A percentile compares a stretch with the other conserved stretches of the same genome.
Conservation (phyloP, 495 filamentous ascomycete species). For the Barbatosphaeria neglecta region DNA sequence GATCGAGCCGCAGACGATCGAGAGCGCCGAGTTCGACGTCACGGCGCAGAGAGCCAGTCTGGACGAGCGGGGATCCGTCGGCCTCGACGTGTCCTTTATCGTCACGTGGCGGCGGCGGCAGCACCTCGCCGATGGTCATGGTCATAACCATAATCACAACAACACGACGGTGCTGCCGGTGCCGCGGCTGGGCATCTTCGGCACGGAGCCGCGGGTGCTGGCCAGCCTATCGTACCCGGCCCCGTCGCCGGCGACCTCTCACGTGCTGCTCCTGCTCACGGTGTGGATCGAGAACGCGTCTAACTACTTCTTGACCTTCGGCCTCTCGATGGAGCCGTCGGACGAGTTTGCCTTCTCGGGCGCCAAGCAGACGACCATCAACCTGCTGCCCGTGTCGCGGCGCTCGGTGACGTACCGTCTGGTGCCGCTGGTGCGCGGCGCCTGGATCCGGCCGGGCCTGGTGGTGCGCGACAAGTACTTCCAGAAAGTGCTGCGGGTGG, state of each 20-base stretch:
- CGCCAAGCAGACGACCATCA: conserved; percentile 62
- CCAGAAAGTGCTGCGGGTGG: conserved; percentile 68
- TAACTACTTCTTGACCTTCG: conserved; percentile 86
- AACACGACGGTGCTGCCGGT: conserved; percentile 56
- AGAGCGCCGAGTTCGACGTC: conserved; percentile 59
- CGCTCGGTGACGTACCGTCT: conserved; percentile 59
- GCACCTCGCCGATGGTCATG: no score
- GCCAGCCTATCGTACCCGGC: conserved; percentile 47
- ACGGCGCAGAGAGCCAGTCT: conserved; percentile 59
- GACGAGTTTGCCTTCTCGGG: conserved; percentile 92
- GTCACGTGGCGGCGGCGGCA: conserved; percentile 59
- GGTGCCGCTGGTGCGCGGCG: conserved; percentile 43
- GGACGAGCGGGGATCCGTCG: conserved; percentile 64
- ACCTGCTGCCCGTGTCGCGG: conserved; percentile 68
- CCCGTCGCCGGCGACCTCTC: conserved; percentile 2
- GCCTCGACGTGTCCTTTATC: conserved; percentile 61
- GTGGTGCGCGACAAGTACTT: conserved; percentile 81
- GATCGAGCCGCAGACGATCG: conserved; percentile 51
- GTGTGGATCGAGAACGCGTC: conserved; percentile 91
- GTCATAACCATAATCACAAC: not conserved
- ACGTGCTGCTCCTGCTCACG: conserved; percentile 25
- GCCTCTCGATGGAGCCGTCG: conserved; percentile 78
- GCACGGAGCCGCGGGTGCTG: conserved; percentile 79
- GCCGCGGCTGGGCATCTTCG: conserved; percentile 66
- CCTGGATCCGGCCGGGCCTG: conserved; percentile 61